Percentiles rank a stretch among this genome's conserved stretches.
phyloP scores from a whole-genome alignment of 2,329 filamentous ascomycete genomes.

The Lanzia echinophila region DNA sequence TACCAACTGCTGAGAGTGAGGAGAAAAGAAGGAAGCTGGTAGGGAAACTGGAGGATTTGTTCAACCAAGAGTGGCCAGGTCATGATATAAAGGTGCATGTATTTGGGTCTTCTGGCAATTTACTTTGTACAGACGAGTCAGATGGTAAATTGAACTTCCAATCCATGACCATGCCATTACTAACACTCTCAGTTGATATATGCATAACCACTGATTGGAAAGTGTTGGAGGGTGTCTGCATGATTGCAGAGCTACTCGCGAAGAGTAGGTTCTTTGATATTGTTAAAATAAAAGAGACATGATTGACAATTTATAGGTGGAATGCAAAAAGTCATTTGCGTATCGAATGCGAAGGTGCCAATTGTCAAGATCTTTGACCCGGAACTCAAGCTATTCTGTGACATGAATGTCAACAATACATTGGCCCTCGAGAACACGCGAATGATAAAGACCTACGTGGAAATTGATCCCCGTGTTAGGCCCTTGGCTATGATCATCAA shows the following conservation, averaged over 20 bases:
- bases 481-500: constrained; percentile 96
- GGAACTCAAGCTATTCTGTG: constrained; percentile 79
- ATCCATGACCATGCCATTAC: constrained; percentile 5
- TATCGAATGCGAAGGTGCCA: constrained; percentile 89
- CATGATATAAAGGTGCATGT: constrained; percentile 85
- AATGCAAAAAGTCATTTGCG: constrained; percentile 94
- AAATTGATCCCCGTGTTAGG: constrained; percentile 83
- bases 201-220: constrained; percentile 92
- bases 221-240: constrained; percentile 82
- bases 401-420: constrained; percentile 99
- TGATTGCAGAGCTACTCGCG: constrained; percentile 78
- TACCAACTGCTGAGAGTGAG: constrained; percentile 76
- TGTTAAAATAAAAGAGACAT: constrained; percentile 6
- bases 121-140: constrained; percentile 90
- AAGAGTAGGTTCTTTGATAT: constrained; percentile 56
- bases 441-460: constrained; percentile 96
- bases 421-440: constrained; percentile 91
- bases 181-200: constrained; percentile 66
- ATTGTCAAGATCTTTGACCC: constrained; percentile 99
- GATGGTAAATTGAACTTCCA: constrained; percentile 60
- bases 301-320: constrained; percentile 58
- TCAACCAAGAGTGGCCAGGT: constrained; percentile 88
- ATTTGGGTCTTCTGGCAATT: constrained; percentile 96
- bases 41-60: constrained; percentile 77
- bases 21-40: constrained; percentile 68